Evolutionary conservation across 495 filamentous ascomycete genomes (phyloP).

Genomic region (Penicillium taxi): DNA sequence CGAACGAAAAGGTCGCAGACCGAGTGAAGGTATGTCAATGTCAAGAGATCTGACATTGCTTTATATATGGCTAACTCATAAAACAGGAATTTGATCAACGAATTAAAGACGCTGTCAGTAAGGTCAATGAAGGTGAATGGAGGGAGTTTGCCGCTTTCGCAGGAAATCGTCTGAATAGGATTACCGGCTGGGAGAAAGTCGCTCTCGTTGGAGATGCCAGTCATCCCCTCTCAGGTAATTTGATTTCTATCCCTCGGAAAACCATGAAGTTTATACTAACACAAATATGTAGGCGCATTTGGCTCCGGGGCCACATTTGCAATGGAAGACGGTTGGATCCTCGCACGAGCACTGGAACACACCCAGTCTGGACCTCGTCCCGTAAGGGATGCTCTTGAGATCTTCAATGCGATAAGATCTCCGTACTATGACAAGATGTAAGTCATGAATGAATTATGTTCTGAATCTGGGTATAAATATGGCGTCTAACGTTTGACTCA

Average conservation of each 20-base stretch:
- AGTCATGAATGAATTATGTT: background rate
- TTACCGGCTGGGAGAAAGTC: slow-evolving; percentile 38
- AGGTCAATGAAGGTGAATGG: slow-evolving; percentile 31
- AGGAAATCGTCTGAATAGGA: slow-evolving; percentile 26
- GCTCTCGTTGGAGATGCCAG: slow-evolving; percentile 43
- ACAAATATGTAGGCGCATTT: slow-evolving; percentile 21
- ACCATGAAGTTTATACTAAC: background rate
- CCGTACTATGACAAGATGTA: slow-evolving; percentile 35
- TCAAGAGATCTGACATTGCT: background rate
- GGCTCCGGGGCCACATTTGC: slow-evolving; percentile 46
- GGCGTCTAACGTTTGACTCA: background rate
- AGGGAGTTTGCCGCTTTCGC: slow-evolving; percentile 39
- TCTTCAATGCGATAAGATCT: slow-evolving; percentile 36
- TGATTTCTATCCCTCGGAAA: too few species aligned
- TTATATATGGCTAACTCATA: slow-evolving; percentile 6
- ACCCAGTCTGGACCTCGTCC: slow-evolving; percentile 9
- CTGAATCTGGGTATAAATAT: background rate
- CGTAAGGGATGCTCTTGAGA: slow-evolving; percentile 25
- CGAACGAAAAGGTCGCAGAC: slow-evolving; percentile 25
- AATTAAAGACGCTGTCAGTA: slow-evolving; percentile 25
- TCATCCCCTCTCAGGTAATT: slow-evolving; percentile 37
- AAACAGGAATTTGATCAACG: slow-evolving; percentile 27
- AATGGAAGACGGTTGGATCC: slow-evolving; percentile 43
- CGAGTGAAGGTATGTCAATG: slow-evolving; percentile 25
- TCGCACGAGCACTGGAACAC: slow-evolving; percentile 35